phyloP scores from a whole-genome alignment of 225 moss, liverwort and hornwort species.

The Polytrichum formosum region DNA sequence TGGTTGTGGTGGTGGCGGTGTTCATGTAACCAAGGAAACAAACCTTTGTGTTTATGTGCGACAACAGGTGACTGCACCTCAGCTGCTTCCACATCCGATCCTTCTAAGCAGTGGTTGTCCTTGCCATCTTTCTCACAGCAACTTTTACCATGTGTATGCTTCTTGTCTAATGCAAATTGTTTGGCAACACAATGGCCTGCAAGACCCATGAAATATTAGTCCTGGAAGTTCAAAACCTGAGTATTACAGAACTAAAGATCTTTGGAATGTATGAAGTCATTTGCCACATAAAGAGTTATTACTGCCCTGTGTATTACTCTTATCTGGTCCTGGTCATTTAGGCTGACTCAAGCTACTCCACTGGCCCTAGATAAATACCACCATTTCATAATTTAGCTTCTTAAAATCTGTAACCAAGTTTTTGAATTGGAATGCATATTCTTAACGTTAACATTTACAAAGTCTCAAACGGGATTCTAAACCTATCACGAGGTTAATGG shows the following conservation, averaged over 20 bases:
- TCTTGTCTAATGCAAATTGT: constrained; percentile 18
- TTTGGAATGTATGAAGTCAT: neutral
- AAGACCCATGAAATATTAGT: neutral
- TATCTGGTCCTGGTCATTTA: too few species aligned
- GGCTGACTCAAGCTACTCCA: too few species aligned
- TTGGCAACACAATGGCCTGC: constrained; percentile 31
- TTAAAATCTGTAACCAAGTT: too few species aligned
- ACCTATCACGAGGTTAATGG: neutral
- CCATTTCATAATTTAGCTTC: too few species aligned
- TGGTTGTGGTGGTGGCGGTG: constrained; percentile 19
- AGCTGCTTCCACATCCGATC: constrained; percentile 9
- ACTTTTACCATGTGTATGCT: constrained; percentile 1
- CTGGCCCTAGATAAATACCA: too few species aligned
- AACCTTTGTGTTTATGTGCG: constrained; percentile 27
- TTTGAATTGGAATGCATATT: too few species aligned
- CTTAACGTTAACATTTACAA: too few species aligned
- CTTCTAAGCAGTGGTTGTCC: constrained; percentile 22
- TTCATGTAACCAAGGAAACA: constrained; percentile 40
- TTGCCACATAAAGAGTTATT: neutral
- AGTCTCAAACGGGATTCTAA: too few species aligned
- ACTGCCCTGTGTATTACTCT: neutral
- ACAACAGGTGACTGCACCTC: constrained; percentile 18
- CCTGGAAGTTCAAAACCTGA: too few species aligned
- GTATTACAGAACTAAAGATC: too few species aligned
- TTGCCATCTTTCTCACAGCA: constrained; percentile 25